These are phyloP conservation scores for Picea abies DNA, from an alignment of 83 land plant genomes.

Conservation along the genomic window DNA sequence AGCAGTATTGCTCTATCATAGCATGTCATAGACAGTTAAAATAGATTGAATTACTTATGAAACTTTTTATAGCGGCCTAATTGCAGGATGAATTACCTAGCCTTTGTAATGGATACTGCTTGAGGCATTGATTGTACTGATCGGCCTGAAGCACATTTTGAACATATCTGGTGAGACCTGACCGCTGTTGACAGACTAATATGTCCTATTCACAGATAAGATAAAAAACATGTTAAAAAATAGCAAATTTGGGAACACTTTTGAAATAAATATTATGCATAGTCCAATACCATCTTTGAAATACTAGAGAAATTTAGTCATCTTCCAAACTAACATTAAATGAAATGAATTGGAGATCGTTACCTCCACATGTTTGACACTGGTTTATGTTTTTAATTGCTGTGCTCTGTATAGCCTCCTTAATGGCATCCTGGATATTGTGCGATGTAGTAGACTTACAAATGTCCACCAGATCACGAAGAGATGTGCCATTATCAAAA, in stretches of 20 bases:
- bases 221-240: background rate
- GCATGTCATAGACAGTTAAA: no score
- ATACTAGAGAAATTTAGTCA: background rate
- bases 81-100: no score
- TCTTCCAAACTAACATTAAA: background rate
- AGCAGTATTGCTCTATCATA: no score
- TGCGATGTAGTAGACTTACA: slow-evolving; percentile 9
- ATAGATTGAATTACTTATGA: no score
- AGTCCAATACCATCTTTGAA: background rate
- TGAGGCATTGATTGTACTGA: no score
- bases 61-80: no score
- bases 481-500: slow-evolving; percentile 37
- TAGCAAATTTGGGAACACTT: background rate
- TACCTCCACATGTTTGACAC: no score
- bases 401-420: background rate
- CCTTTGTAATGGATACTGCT: no score
- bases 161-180: no score
- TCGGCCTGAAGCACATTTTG: no score
- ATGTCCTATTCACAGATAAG: background rate
- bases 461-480: slow-evolving; percentile 28
- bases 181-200: no score
- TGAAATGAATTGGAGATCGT: background rate
- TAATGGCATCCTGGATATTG: slow-evolving; percentile 3
- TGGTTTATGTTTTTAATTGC: background rate
- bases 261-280: background rate